These are phyloP conservation scores for Gossypium thurberi DNA, from an alignment of 345 rosid species.

Conservation along the genomic window DNA sequence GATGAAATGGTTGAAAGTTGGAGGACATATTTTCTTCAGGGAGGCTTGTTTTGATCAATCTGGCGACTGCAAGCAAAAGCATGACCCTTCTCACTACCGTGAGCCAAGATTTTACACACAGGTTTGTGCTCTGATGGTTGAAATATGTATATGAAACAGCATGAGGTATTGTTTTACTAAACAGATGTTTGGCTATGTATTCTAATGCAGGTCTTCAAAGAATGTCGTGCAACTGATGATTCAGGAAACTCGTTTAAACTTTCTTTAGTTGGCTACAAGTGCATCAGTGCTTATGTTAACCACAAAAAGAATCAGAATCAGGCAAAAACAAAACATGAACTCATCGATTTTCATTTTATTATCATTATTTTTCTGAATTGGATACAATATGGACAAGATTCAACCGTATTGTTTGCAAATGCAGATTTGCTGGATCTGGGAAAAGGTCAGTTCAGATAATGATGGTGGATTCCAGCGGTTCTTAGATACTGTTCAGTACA, in stretches of 20 bases:
- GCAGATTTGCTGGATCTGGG: conserved; percentile 98
- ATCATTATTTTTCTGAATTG: not conserved
- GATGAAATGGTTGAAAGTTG: conserved; percentile 82
- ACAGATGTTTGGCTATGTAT: not conserved
- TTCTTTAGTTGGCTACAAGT: conserved; percentile 76
- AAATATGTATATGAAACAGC: not conserved
- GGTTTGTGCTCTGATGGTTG: conserved; percentile 28
- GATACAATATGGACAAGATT: conserved; percentile 9
- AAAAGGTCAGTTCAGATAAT: conserved; percentile 64
- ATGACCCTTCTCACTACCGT: conserved; percentile 90
- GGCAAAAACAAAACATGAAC: conserved; percentile 36
- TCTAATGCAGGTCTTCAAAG: conserved; percentile 21
- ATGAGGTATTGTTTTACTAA: not conserved
- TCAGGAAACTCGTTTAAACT: conserved; percentile 69
- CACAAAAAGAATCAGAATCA: conserved; percentile 94
- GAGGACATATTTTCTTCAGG: conserved; percentile 85
- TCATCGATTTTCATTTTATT: not conserved
- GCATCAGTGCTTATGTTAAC: conserved; percentile 94
- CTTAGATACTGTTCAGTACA: conserved; percentile 92
- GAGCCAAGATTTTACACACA: conserved; percentile 93
- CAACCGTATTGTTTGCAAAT: conserved; percentile 13
- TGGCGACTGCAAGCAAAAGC: conserved; percentile 75
- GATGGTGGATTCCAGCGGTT: conserved; percentile 93
- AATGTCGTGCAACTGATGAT: no score
- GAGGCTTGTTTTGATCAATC: conserved; percentile 98